Evolutionary conservation across 345 rosid genomes (phyloP), one percentile per base, ranked within the genome.

Genomic region (Triadica sebifera): DNA sequence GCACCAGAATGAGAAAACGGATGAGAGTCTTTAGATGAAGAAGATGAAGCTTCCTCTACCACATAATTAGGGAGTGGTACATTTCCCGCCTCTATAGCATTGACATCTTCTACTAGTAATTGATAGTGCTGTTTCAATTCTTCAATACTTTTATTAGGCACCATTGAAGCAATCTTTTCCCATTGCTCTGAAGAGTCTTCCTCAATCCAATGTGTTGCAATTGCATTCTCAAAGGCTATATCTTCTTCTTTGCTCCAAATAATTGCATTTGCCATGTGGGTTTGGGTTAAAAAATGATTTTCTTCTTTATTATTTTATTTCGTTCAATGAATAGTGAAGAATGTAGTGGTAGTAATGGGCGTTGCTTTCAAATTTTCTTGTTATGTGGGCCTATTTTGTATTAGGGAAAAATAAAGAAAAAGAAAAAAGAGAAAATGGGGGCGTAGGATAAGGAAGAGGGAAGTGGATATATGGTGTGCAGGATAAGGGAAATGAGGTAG

Each of bases 241-340:
- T 93, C 96, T 71, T 91, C 98, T 74, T 89, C 98, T 75, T 85
- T 88, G 81, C 86, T 91, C 98, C 98, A 93, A 56, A 69, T 72
- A 43, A 65, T 73, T 69, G 77, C 78, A 78, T 80, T 83, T 63
- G 84, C 85, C 97, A 89, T 88, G 58, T 50, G 65, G 66, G 39
- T 39, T 58, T 67, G 43, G 16, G n/a, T 29, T 29, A 29, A 29
- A 29, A 29, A 29, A 29, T 29, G 34, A 29, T 37, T 29, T 43
- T 43, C 9, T 43, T 43, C 9, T 4, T 5, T 43, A 3, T 43
- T 43, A 0, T 8, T 34, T 2, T n/a, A 25, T 15, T 61, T n/a
- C 3, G 29, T 37, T 52, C 71, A 8, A 56, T 20, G 73, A 6
- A 25, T 19, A 60, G 68, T 56, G 68, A 68, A 19, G 25, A 52